Evolutionary conservation across 176 grass and related monocot genomes (phyloP).

Genomic region (Thinopyrum elongatum): DNA sequence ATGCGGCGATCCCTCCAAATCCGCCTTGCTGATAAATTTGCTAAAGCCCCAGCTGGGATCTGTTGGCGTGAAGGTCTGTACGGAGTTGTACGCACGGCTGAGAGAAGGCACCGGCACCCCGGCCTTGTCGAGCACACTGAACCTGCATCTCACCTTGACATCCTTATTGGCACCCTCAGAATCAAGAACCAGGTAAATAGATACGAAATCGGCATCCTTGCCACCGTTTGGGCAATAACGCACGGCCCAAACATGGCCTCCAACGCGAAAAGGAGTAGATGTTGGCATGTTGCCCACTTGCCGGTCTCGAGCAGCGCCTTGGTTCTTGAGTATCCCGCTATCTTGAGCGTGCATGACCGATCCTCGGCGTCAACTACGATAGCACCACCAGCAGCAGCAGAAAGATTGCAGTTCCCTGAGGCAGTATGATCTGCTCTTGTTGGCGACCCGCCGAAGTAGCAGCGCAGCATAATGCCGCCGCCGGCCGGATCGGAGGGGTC

Average conservation of each 20-base stretch:
- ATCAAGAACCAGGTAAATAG: background rate
- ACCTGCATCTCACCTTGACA: background rate
- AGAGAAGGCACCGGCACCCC: background rate
- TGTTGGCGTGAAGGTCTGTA: background rate
- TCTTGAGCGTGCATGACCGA: background rate
- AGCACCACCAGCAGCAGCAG: background rate
- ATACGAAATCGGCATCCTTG: background rate
- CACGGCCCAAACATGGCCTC: background rate
- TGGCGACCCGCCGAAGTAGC: no score
- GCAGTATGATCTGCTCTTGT: no score
- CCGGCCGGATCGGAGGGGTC: no score
- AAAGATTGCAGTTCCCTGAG: background rate
- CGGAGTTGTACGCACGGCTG: background rate
- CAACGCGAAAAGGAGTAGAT: background rate
- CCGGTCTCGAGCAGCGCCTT: background rate
- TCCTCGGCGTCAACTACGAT: background rate
- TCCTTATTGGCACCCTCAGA: background rate
- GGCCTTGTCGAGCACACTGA: background rate
- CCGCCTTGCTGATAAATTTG: background rate
- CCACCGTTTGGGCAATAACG: background rate
- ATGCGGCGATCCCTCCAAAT: background rate
- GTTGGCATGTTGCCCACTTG: background rate
- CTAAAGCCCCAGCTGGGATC: rapidly evolving
- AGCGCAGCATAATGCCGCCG: no score
- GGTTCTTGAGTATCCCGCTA: background rate